Evolutionary conservation across 176 grass and related monocot genomes (phyloP).

Genomic region (Eleusine coracana): DNA sequence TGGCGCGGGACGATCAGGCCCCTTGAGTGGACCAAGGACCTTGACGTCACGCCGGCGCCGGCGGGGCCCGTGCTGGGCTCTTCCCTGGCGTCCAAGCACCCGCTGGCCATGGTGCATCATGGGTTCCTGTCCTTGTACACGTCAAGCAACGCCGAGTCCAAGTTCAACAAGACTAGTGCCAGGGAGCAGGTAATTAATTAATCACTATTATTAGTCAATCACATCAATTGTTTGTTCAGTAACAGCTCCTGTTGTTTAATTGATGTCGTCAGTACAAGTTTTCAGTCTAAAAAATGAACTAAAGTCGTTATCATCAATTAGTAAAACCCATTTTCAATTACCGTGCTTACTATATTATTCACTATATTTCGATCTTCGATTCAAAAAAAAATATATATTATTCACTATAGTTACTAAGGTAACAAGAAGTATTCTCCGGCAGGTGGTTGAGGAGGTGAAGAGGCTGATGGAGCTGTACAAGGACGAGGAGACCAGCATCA

Average conservation of each 20-base stretch:
- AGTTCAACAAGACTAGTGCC: conserved; percentile 50
- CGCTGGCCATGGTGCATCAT: conserved; percentile 36
- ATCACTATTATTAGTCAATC: too few species aligned
- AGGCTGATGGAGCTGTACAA: conserved; percentile 41
- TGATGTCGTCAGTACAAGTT: too few species aligned
- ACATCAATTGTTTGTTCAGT: too few species aligned
- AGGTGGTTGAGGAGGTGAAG: conserved; percentile 32
- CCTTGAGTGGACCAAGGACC: conserved; percentile 53
- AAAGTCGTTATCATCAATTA: too few species aligned
- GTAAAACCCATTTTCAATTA: too few species aligned
- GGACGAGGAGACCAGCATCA: conserved; percentile 62
- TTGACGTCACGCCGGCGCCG: conserved; percentile 39
- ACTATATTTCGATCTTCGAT: too few species aligned
- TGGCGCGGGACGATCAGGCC: conserved; percentile 57
- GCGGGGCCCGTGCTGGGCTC: conserved; percentile 39
- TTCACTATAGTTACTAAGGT: too few species aligned
- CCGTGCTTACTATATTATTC: too few species aligned
- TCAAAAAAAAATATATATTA: too few species aligned
- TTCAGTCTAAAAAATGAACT: too few species aligned
- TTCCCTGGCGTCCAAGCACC: background rate
- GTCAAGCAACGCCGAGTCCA: conserved; percentile 38
- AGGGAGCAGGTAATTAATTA: conserved; percentile 48
- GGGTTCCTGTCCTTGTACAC: conserved; percentile 67
- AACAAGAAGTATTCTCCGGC: too few species aligned
- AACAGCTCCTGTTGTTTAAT: too few species aligned